Evolutionary conservation across 2,329 filamentous ascomycete species (phyloP), one percentile per base, ranked within the genome.

Genomic region (Stylonectria norvegica): DNA sequence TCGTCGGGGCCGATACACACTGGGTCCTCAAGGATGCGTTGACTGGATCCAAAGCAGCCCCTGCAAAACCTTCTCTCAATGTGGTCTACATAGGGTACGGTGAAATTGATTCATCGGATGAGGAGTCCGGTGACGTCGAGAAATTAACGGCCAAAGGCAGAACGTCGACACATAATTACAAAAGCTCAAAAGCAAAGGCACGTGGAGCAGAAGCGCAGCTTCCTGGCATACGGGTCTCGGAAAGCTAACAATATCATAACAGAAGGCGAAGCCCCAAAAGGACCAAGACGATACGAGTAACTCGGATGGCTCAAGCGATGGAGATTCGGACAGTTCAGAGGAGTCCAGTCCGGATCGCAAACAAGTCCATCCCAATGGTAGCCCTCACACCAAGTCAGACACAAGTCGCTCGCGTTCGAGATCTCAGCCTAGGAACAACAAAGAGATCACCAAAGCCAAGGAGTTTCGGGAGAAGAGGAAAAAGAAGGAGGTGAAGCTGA

Each of bases 401-500:
- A 48, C 47, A 43, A 57, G 50, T 34, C 57, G 61, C 36, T 65
- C 64, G 37, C 57, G 53, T 15, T 66, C 62, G 28, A 58, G 56
- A 27, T 65, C 63, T 20, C 57, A 47, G 18, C 44, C 59, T 19
- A 55, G 57, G 32, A 51, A 50, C 20, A 55, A 34, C 35, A 15
- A 45, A 10, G 60, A 65, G 43, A 55, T 42, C 28, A 18, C 34
- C 20, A 64, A 59, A 23, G 64, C 65, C 5, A 69, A 72, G 48
- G 69, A 78, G 49, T 61, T 82, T 14, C 75, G 78, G 6, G 76
- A 79, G 29, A 73, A 76, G 57, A 69, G 80, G 31, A 75, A 78
- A 53, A 80, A 80, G 60, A 84, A 83, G 59, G 78, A 84, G 40
- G 71, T 86, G 36, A 82, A 83, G 45, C 64, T 88, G 40, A 83